These are phyloP conservation scores for Xylariaceae sp. DNA, from an alignment of 2,329 filamentous ascomycete species.

Conservation along the genomic window DNA sequence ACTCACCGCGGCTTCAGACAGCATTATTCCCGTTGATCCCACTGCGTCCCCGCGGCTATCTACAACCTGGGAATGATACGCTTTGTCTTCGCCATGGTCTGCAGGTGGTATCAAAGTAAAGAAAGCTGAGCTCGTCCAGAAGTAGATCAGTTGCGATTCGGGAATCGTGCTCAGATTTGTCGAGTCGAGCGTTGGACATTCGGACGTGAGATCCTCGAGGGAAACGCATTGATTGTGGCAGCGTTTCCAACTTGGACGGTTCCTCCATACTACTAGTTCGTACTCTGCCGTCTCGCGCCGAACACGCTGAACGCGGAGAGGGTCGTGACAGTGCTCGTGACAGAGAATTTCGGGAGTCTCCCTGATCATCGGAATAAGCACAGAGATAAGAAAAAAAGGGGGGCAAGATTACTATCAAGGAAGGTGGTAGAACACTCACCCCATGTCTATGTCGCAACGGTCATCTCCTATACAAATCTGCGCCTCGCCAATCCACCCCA, in stretches of 20 bases:
- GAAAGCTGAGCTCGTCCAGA: neutral
- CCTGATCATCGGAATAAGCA: neutral
- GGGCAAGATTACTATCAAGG: neutral
- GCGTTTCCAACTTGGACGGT: conserved; percentile 1
- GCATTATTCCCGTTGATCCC: neutral
- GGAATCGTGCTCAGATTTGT: neutral
- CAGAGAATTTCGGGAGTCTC: conserved; percentile 2
- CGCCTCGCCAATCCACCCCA: conserved; percentile 8
- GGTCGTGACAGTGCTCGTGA: neutral
- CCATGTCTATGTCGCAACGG: conserved; percentile 1
- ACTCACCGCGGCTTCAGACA: neutral
- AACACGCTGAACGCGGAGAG: neutral
- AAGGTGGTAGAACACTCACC: neutral
- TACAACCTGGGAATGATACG: neutral
- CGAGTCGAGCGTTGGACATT: neutral
- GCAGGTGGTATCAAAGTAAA: neutral
- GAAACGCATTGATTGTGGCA: neutral
- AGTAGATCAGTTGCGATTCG: conserved; percentile 2
- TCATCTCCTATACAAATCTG: conserved; percentile 5
- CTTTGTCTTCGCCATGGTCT: neutral
- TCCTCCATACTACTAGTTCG: neutral
- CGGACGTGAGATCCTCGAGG: conserved; percentile 1
- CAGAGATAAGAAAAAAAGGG: neutral
- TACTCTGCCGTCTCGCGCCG: neutral
- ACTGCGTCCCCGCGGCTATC: neutral